phyloP scores from a whole-genome alignment of 495 filamentous ascomycete species.

The Tetracladium setigerum region DNA sequence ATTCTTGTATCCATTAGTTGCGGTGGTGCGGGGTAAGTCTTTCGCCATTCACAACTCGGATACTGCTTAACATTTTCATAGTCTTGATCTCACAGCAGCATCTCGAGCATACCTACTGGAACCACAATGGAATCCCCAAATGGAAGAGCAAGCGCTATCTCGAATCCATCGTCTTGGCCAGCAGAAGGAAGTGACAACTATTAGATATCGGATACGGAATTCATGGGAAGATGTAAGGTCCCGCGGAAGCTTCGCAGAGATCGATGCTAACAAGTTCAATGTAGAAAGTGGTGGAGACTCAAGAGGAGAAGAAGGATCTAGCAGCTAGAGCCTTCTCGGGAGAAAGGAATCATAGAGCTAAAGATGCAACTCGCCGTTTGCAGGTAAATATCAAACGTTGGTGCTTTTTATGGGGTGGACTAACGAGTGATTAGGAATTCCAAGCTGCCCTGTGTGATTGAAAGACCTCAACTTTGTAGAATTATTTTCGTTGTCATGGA shows the following conservation, averaged over 20 bases:
- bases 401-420: too few relatives aligned
- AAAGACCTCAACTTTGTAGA: too few relatives aligned
- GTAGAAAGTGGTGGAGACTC: too few relatives aligned
- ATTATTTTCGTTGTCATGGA: too few relatives aligned
- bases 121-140: conserved; percentile 33
- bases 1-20: conserved; percentile 34
- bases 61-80: conserved; percentile 5
- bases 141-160: conserved; percentile 35
- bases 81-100: conserved; percentile 29
- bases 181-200: conserved; percentile 25
- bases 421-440: too few relatives aligned
- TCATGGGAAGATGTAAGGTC: conserved; percentile 29
- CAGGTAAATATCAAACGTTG: too few relatives aligned
- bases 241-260: background rate
- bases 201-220: conserved; percentile 25
- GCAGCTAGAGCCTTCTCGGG: too few relatives aligned
- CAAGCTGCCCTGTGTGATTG: too few relatives aligned
- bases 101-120: conserved; percentile 35
- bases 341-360: too few relatives aligned
- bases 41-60: background rate
- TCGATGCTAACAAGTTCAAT: too few relatives aligned
- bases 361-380: too few relatives aligned
- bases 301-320: too few relatives aligned
- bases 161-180: conserved; percentile 33
- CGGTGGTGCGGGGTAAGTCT: conserved; percentile 31